These are phyloP conservation scores for Zymoseptoria pseudotritici DNA, from an alignment of 2,329 filamentous ascomycete species.

Conservation along the genomic window DNA sequence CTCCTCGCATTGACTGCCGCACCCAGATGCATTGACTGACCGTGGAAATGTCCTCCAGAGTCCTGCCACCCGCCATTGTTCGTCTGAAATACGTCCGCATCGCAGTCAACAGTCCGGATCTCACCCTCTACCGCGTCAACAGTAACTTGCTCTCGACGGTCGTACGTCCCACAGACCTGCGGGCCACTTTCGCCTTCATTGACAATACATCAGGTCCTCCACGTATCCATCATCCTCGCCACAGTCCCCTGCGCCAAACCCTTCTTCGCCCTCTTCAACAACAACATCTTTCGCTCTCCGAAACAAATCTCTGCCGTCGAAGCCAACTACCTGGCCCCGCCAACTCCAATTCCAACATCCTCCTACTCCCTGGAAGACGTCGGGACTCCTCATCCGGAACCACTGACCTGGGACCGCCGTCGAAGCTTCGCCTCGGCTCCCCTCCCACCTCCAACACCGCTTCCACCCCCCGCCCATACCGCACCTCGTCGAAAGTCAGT, in stretches of 20 bases:
- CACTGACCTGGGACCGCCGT: not conserved
- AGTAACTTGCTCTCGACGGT: slow-evolving; percentile 19
- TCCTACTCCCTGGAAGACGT: not conserved
- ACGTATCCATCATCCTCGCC: slow-evolving; percentile 23
- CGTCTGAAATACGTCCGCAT: slow-evolving; percentile 13
- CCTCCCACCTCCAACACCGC: too few species aligned
- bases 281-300: not conserved
- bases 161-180: not conserved
- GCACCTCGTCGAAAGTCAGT: not conserved
- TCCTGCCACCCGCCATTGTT: slow-evolving; percentile 14
- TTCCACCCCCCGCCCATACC: too few species aligned
- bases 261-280: slow-evolving; percentile 20
- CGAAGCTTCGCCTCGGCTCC: not conserved
- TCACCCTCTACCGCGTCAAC: slow-evolving; percentile 11
- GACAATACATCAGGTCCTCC: slow-evolving; percentile 5
- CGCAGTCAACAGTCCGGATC: slow-evolving; percentile 10
- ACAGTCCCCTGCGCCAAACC: slow-evolving; percentile 27
- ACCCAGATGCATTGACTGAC: not conserved
- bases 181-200: not conserved
- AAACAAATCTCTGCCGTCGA: not conserved
- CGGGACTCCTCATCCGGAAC: not conserved
- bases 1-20: too few species aligned
- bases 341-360: not conserved
- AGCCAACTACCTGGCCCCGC: not conserved
- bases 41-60: not conserved